Conservation (phyloP, 1,284 basidiomycete species). For the Apiotrichum sp. region DNA sequence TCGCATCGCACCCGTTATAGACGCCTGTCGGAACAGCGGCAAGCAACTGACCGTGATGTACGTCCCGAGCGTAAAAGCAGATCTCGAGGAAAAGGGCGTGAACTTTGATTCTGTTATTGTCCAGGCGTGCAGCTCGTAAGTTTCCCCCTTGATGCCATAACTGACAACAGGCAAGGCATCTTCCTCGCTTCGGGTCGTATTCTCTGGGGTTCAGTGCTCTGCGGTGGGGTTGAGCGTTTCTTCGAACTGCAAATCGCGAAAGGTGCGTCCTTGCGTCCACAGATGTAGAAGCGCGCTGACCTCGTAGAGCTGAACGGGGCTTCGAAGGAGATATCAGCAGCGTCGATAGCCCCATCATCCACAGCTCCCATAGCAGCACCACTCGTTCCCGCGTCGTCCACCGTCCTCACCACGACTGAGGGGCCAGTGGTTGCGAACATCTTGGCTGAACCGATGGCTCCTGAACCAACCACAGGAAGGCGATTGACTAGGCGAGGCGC, state of each 20-base stretch:
- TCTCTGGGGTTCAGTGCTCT: constrained; percentile 28
- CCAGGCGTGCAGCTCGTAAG: constrained; percentile 22
- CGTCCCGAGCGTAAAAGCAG: constrained; percentile 21
- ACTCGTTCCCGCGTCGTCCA: not conserved
- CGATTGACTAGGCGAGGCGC: not conserved
- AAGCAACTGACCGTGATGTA: constrained; percentile 20
- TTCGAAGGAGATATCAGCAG: not conserved
- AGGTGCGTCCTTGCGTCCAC: too few species aligned
- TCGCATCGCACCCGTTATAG: constrained; percentile 17
- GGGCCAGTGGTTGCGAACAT: too few species aligned
- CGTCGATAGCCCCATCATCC: not conserved
- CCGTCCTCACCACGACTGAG: not conserved
- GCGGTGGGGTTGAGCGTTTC: not conserved
- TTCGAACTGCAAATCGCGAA: not conserved
- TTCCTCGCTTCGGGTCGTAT: constrained; percentile 19
- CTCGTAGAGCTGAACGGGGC: too few species aligned
- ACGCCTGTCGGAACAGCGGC: constrained; percentile 9
- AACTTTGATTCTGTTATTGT: constrained; percentile 19
- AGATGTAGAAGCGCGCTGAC: too few species aligned
- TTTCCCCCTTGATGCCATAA: not conserved
- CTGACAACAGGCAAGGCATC: constrained; percentile 20
- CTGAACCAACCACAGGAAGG: not conserved
- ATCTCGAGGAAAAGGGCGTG: constrained; percentile 14
- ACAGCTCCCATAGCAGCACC: too few species aligned
- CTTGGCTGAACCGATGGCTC: not conserved